Percentiles rank a stretch among this genome's conserved stretches.
Conservation (phyloP, 441 rosid genomes). For the Bruguiera hainesii region DNA sequence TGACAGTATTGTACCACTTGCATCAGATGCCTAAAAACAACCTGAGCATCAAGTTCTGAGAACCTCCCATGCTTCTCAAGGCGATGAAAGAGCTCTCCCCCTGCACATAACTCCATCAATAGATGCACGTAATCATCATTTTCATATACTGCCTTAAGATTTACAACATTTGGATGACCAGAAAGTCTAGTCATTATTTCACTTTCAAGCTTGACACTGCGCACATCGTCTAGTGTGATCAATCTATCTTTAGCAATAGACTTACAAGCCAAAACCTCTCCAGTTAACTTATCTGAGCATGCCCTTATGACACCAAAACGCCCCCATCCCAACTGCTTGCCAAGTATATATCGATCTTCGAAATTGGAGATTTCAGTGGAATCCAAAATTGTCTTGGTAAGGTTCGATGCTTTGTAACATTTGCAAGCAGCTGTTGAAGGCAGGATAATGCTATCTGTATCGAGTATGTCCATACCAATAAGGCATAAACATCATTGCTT, state of each 20-base stretch:
- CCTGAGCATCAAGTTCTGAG: constrained; percentile 50
- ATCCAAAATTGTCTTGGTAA: constrained; percentile 42
- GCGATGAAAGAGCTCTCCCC: constrained; percentile 68
- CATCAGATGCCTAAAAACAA: constrained; percentile 45
- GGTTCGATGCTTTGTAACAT: constrained; percentile 47
- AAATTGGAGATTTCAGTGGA: constrained; percentile 43
- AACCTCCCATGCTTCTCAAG: constrained; percentile 63
- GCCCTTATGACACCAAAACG: constrained; percentile 66
- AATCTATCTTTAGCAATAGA: constrained; percentile 63
- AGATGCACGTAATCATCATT: constrained; percentile 65
- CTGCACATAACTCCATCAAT: constrained; percentile 70
- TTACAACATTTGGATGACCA: constrained; percentile 70
- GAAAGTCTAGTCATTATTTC: constrained; percentile 65
- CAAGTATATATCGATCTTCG: constrained; percentile 48
- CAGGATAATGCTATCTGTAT: constrained; percentile 24
- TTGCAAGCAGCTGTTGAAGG: constrained; percentile 27
- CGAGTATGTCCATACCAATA: constrained; percentile 34
- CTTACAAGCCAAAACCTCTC: constrained; percentile 66
- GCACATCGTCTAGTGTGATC: constrained; percentile 45
- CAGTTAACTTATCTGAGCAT: constrained; percentile 56
- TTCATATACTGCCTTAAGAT: constrained; percentile 72
- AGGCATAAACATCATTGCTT: constrained; percentile 10
- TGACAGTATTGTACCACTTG: constrained; percentile 52
- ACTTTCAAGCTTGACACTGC: constrained; percentile 60
- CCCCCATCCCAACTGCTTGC: constrained; percentile 67